Evolutionary conservation across 352 stramenopile genomes (phyloP), one percentile per base, ranked within the genome.

Genomic region (Pilasporangium apinafurcum): DNA sequence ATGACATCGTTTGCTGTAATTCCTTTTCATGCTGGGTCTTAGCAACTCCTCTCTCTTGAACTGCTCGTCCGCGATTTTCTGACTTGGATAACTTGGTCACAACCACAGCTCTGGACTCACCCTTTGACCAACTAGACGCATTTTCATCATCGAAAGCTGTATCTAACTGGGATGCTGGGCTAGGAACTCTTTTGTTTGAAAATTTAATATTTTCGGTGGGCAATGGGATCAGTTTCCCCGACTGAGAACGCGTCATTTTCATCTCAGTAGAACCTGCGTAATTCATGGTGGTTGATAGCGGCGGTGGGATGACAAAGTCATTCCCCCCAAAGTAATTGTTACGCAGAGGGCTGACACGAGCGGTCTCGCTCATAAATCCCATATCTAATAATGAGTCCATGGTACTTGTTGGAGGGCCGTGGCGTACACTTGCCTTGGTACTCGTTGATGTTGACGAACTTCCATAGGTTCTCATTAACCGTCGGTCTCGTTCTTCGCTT

Each of bases 281-380:
- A 5, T 31, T 54, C 38, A 21, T 16, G 35, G 21, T 26, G 44
- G 44, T 66, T 17, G 68, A 77, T 2, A 81, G 48, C 8, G 71
- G 71, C 0, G 60, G 59, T 21, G 71, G 71, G 26, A 79, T 69
- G n/a, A 81, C 68, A 43, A 83, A 81, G 16, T 76, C 61, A 14
- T 31, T 58, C 36, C 53, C 51, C 16, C 45, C 17, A 14, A 71
- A 45, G 21, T 65, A 76, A 44, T 76, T 76, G 53, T 76, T 76
- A 29, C 61, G 60, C 8, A 76, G 48, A 3, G 64, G 60, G 32
- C 53, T 71, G 21, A 69, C 59, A 14, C 48, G 53, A 38, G 37
- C 55, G 10, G 46, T 51, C 6, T 43, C 46, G 2, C 30, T 28
- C 18, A 26, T 29, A 17, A 68, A 42, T 0, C 36, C 36, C 30